These are phyloP conservation scores for Hippophae rhamnoides DNA, from an alignment of 306 rosid species.

Conservation along the genomic window DNA sequence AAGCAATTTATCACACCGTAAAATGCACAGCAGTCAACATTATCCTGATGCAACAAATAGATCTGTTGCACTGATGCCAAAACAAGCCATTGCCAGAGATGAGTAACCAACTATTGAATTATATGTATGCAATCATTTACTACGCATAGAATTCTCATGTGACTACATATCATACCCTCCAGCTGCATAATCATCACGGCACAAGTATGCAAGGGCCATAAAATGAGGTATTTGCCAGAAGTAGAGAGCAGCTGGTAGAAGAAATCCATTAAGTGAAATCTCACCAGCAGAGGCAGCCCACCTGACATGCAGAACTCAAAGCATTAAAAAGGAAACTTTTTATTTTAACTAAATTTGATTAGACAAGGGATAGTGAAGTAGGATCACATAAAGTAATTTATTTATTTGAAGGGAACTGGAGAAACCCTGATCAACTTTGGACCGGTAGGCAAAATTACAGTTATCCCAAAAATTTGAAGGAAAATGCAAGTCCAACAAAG, in stretches of 20 bases:
- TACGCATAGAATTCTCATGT: not conserved
- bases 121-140: not conserved
- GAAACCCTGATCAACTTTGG: too few relatives aligned
- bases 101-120: not conserved
- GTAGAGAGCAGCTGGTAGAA: conserved; percentile 94
- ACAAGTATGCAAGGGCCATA: conserved; percentile 95
- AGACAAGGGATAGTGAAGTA: too few relatives aligned
- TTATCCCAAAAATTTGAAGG: too few relatives aligned
- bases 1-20: conserved; percentile 1
- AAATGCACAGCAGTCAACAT: not conserved
- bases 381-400: too few relatives aligned
- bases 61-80: conserved; percentile 3
- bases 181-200: conserved; percentile 84
- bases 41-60: not conserved
- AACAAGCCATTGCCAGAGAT: not conserved
- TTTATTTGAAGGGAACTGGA: too few relatives aligned
- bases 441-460: too few relatives aligned
- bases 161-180: conserved; percentile 67
- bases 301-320: conserved; percentile 36
- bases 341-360: too few relatives aligned
- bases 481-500: too few relatives aligned
- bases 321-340: too few relatives aligned
- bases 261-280: conserved; percentile 61
- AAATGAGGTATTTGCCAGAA: conserved; percentile 99
- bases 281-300: conserved; percentile 91